Evolutionary conservation across 2,329 filamentous ascomycete species (phyloP).

Genomic region (Didymella keratinophila): DNA sequence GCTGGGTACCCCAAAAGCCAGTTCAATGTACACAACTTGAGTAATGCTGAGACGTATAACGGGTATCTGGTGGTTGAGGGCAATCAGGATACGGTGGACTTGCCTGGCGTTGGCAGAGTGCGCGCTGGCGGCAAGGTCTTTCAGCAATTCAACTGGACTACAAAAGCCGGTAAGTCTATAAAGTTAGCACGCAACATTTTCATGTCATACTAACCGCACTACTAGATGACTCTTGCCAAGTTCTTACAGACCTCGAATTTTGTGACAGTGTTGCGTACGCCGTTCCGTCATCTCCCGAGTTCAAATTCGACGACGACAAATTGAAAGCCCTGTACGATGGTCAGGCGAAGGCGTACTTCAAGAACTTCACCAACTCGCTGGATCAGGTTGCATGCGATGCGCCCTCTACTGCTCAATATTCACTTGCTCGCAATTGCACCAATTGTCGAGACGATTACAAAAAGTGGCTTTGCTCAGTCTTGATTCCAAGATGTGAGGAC

Average conservation of each 20-base stretch:
- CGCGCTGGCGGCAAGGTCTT: conserved; percentile 82
- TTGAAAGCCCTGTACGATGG: conserved; percentile 80
- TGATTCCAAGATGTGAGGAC: conserved; percentile 91
- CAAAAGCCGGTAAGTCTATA: conserved; percentile 71
- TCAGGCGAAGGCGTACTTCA: conserved; percentile 72
- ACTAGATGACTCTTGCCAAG: conserved; percentile 78
- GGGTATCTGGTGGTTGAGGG: conserved; percentile 74
- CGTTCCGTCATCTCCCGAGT: conserved; percentile 79
- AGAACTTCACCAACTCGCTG: conserved; percentile 81
- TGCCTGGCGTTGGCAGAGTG: conserved; percentile 52
- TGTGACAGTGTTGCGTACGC: conserved; percentile 90
- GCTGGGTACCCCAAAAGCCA: conserved; percentile 76
- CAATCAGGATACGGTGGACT: conserved; percentile 61
- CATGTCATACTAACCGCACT: conserved; percentile 20
- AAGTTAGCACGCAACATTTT: neutral
- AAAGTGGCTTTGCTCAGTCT: conserved; percentile 91
- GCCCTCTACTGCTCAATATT: conserved; percentile 76
- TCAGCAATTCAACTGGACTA: conserved; percentile 74
- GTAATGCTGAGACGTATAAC: conserved; percentile 73
- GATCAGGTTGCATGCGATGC: conserved; percentile 88
- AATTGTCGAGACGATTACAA: conserved; percentile 87
- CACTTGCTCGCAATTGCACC: conserved; percentile 76
- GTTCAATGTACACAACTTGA: conserved; percentile 82
- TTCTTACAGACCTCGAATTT: conserved; percentile 87
- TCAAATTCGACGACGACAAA: conserved; percentile 65